phyloP scores from a whole-genome alignment of 306 rosid species.

The Vigna mungo region DNA sequence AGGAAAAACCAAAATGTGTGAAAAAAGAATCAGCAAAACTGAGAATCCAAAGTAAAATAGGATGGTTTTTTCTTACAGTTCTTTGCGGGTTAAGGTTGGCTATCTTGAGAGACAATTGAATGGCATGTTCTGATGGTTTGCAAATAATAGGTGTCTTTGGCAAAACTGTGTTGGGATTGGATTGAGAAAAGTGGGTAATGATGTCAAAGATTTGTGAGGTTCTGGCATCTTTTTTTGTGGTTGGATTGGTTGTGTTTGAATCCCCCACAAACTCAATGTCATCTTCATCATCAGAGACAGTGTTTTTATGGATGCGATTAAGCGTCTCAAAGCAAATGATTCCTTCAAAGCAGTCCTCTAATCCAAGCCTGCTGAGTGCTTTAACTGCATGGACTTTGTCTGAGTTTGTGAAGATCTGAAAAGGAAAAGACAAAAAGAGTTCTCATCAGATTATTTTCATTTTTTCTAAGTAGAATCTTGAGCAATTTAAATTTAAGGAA shows the following conservation, averaged over 20 bases:
- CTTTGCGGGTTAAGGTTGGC: slow-evolving; percentile 84
- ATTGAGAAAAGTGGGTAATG: slow-evolving; percentile 68
- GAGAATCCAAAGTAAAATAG: neutral
- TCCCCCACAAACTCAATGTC: slow-evolving; percentile 76
- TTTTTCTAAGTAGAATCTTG: neutral
- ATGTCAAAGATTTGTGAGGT: slow-evolving; percentile 77
- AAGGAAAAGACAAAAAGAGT: neutral
- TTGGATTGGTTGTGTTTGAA: slow-evolving; percentile 38
- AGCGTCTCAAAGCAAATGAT: slow-evolving; percentile 95
- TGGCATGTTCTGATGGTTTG: slow-evolving; percentile 80
- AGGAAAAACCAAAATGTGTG: neutral
- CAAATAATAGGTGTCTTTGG: slow-evolving; percentile 92
- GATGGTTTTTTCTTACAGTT: slow-evolving; percentile 65
- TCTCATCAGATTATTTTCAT: slow-evolving; percentile 19
- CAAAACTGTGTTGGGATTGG: slow-evolving; percentile 53
- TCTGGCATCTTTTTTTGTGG: slow-evolving; percentile 37
- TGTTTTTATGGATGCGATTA: slow-evolving; percentile 69
- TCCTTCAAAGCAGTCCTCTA: slow-evolving; percentile 92
- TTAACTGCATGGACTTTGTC: slow-evolving; percentile 79
- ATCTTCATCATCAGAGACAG: slow-evolving; percentile 69
- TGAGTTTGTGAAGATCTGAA: slow-evolving; percentile 93
- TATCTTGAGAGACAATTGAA: slow-evolving; percentile 76
- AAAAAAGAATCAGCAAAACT: neutral
- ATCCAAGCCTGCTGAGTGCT: slow-evolving; percentile 84
- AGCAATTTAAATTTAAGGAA: neutral